phyloP scores from a whole-genome alignment of 768 basidiomycete genomes.

The Pleurotus cornucopiae region DNA sequence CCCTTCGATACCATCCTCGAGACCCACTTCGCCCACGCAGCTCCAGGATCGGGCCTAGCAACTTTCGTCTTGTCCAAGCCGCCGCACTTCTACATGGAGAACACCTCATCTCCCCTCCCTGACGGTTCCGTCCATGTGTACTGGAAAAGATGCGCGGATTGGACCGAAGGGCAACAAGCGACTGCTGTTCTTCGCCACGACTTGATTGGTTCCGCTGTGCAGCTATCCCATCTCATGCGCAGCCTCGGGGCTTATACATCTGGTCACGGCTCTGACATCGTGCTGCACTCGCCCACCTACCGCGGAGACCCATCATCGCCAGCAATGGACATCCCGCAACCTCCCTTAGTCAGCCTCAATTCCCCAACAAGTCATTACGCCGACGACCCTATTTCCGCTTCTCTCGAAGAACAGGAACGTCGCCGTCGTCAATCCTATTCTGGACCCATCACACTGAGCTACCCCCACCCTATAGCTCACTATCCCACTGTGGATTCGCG shows the following conservation, averaged over 20 bases:
- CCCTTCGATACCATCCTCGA: conserved; percentile 61
- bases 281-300: conserved; percentile 32
- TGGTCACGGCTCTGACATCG: conserved; percentile 24
- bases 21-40: conserved; percentile 49
- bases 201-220: conserved; percentile 58
- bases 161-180: conserved; percentile 75
- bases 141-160: conserved; percentile 70
- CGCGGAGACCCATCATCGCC: conserved; percentile 21
- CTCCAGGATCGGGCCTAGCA: conserved; percentile 54
- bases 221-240: conserved; percentile 53
- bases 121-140: conserved; percentile 29
- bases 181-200: conserved; percentile 59
- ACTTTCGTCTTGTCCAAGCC: conserved; percentile 63
- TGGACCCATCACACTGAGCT: conserved; percentile 14
- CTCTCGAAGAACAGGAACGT: conserved; percentile 14
- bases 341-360: conserved; percentile 28
- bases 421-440: conserved; percentile 27
- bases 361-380: conserved; percentile 23
- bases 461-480: conserved; percentile 14
- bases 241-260: conserved; percentile 32
- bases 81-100: conserved; percentile 68
- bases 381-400: conserved; percentile 16
- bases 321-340: conserved; percentile 35
- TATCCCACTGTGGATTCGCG: conserved; percentile 5
- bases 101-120: conserved; percentile 24